These are phyloP conservation scores for Alternaria alternata DNA, from an alignment of 2,329 filamentous ascomycete genomes.

Conservation along the genomic window DNA sequence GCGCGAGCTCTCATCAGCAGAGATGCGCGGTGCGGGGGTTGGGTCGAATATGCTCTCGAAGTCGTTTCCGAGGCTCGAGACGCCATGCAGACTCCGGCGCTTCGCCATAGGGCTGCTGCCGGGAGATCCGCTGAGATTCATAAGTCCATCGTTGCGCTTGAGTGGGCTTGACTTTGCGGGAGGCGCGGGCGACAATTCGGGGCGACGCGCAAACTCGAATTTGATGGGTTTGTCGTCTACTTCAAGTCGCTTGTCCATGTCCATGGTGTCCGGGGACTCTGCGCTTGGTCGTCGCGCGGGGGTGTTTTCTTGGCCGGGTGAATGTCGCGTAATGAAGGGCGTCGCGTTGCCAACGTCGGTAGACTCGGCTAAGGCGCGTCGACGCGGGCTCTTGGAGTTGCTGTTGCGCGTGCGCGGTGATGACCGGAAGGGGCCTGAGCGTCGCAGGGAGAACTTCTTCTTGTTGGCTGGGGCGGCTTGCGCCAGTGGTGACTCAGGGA, in stretches of 20 bases:
- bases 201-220: constrained; percentile 54
- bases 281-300: constrained; percentile 44
- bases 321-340: constrained; percentile 59
- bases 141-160: constrained; percentile 89
- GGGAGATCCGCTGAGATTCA: constrained; percentile 82
- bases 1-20: constrained; percentile 34
- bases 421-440: constrained; percentile 61
- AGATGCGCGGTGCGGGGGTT: constrained; percentile 26
- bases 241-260: constrained; percentile 54
- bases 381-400: constrained; percentile 77
- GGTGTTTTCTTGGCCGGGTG: constrained; percentile 58
- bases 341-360: constrained; percentile 75
- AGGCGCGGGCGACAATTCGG: constrained; percentile 48
- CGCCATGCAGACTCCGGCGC: constrained; percentile 83
- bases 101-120: constrained; percentile 89
- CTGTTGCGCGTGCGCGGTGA: constrained; percentile 71
- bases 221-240: constrained; percentile 57
- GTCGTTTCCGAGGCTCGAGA: constrained; percentile 66
- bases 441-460: constrained; percentile 61
- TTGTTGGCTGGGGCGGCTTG: constrained; percentile 69
- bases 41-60: constrained; percentile 79
- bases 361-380: constrained; percentile 71
- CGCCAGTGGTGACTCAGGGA: constrained; percentile 66
- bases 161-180: constrained; percentile 78
- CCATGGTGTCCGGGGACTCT: constrained; percentile 35